Evolutionary conservation across 306 rosid genomes (phyloP).

Genomic region (Luffa aegyptiaca): DNA sequence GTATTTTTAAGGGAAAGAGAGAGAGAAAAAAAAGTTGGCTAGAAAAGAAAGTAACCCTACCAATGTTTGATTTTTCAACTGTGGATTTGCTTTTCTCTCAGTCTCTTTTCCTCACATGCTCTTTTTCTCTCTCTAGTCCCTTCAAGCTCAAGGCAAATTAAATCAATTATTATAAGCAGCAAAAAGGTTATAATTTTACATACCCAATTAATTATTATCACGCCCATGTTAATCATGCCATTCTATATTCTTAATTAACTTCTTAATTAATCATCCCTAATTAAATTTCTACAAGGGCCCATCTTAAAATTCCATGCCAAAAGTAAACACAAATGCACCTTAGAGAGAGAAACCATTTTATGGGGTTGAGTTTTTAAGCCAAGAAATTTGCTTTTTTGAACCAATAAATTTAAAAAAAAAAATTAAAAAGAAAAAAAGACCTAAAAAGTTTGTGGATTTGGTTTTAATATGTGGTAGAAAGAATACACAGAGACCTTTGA

Average conservation of each 20-base stretch:
- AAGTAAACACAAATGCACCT: not conserved
- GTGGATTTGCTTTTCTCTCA: conserved; percentile 22
- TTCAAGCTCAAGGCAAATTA: conserved; percentile 42
- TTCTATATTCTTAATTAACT: not conserved
- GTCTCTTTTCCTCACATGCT: conserved; percentile 16
- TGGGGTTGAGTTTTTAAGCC: not conserved
- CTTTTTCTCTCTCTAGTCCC: conserved; percentile 29
- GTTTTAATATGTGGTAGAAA: not conserved
- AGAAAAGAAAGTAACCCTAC: conserved; percentile 1
- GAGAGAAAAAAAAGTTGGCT: not conserved
- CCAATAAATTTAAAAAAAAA: no score
- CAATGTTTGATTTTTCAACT: not conserved
- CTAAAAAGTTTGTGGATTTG: not conserved
- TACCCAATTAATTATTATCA: conserved; percentile 10
- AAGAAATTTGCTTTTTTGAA: not conserved
- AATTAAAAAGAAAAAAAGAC: not conserved
- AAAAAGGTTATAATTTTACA: not conserved
- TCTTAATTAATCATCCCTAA: not conserved
- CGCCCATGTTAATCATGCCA: conserved; percentile 6
- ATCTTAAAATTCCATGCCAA: not conserved
- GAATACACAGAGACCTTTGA: not conserved
- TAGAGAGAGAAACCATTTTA: not conserved
- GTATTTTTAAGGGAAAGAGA: not conserved
- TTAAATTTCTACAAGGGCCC: not conserved
- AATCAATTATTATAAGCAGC: conserved; percentile 12